phyloP scores from a whole-genome alignment of 768 basidiomycete genomes.

The Lactarius quietus region DNA sequence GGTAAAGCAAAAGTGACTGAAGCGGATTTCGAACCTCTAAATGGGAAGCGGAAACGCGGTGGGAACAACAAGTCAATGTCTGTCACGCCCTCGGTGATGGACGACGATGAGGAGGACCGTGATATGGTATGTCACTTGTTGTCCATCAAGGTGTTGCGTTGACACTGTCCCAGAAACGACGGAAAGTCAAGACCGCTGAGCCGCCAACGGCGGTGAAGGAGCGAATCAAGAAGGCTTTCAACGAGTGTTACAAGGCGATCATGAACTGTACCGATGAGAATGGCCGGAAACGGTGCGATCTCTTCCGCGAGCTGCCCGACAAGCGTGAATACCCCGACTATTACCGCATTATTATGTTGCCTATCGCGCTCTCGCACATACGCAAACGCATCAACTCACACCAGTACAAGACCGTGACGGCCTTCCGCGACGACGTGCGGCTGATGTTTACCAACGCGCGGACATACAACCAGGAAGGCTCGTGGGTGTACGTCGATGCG shows the following conservation, averaged over 20 bases:
- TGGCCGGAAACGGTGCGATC: conserved; percentile 77
- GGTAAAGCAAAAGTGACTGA: conserved; percentile 52
- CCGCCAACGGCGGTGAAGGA: conserved; percentile 57
- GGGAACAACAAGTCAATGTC: conserved; percentile 62
- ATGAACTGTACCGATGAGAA: conserved; percentile 64
- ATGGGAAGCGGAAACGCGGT: conserved; percentile 72
- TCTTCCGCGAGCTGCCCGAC: conserved; percentile 86
- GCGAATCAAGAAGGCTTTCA: conserved; percentile 80
- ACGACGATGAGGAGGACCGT: conserved; percentile 76
- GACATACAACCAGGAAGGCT: conserved; percentile 91
- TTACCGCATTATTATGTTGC: conserved; percentile 80
- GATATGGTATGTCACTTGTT: conserved; percentile 48
- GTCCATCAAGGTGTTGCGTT: neutral
- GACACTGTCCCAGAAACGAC: conserved; percentile 64
- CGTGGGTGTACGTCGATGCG: conserved; percentile 92
- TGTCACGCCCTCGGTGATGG: conserved; percentile 67
- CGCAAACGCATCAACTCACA: conserved; percentile 67
- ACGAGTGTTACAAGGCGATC: conserved; percentile 72
- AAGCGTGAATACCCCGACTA: conserved; percentile 90
- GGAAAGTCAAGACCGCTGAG: conserved; percentile 67
- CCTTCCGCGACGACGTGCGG: conserved; percentile 76
- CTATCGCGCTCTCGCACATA: conserved; percentile 85
- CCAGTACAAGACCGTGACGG: conserved; percentile 69
- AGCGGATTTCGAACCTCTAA: conserved; percentile 34
- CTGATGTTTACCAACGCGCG: conserved; percentile 94